phyloP scores from a whole-genome alignment of 495 filamentous ascomycete genomes.

The Parathielavia hyrcaniae region DNA sequence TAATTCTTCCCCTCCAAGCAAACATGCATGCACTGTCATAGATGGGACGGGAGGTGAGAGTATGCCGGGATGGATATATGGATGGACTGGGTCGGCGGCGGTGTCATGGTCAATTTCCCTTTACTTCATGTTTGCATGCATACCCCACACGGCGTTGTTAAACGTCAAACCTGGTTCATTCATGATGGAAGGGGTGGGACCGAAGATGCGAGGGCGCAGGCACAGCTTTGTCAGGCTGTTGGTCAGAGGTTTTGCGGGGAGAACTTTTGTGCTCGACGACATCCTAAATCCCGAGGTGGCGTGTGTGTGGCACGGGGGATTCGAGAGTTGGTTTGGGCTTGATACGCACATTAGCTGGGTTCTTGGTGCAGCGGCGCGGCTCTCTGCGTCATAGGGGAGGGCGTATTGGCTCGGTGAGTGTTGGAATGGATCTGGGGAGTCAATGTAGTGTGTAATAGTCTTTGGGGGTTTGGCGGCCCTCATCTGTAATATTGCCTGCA shows the following conservation, averaged over 20 bases:
- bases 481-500: not conserved
- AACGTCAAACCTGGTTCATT: not conserved
- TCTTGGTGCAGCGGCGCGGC: too few species aligned
- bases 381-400: too few species aligned
- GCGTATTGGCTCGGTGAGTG: too few species aligned
- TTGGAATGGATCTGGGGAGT: too few species aligned
- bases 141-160: not conserved
- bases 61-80: not conserved
- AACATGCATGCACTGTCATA: not conserved
- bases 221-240: conserved; percentile 1
- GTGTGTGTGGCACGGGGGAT: not conserved
- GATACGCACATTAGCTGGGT: too few species aligned
- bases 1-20: not conserved
- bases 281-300: not conserved
- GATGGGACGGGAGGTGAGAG: not conserved
- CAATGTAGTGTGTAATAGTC: too few species aligned
- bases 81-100: not conserved
- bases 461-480: too few species aligned
- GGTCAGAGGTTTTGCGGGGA: conserved; percentile 8
- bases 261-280: not conserved
- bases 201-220: conserved; percentile 6
- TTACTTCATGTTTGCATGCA: not conserved
- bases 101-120: not conserved
- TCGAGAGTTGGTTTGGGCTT: not conserved
- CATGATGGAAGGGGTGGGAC: not conserved